Percentiles rank a stretch among this genome's conserved stretches.
Evolutionary conservation across 495 filamentous ascomycete genomes (phyloP).

Genomic region (Viridothelium virens): DNA sequence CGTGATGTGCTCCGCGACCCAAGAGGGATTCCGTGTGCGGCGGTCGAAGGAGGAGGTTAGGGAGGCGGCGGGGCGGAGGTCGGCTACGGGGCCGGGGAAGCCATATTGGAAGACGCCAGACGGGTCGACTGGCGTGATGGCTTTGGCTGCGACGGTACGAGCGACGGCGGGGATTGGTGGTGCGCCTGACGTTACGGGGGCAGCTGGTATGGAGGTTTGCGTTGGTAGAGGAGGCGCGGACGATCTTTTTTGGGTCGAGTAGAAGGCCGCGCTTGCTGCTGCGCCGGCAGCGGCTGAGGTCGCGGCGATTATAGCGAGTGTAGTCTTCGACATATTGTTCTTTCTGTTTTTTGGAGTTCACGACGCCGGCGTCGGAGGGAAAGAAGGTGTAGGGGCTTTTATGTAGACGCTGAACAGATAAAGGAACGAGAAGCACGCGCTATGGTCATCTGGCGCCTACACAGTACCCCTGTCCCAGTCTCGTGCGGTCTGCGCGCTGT

Average conservation of each 20-base stretch:
- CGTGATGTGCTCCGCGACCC: constrained; percentile 98
- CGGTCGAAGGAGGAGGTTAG: constrained; percentile 85
- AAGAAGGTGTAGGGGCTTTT: not conserved
- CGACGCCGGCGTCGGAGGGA: not conserved
- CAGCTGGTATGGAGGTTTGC: constrained; percentile 5
- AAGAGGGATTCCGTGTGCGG: constrained; percentile 81
- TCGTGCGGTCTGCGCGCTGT: not conserved
- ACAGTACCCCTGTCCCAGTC: not conserved
- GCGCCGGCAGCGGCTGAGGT: constrained; percentile 84
- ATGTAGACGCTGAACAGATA: not conserved
- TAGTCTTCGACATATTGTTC: constrained; percentile 41
- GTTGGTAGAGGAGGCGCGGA: constrained; percentile 16
- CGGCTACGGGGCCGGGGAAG: constrained; percentile 83
- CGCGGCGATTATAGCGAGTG: constrained; percentile 78
- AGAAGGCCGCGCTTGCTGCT: constrained; percentile 71
- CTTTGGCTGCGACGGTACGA: constrained; percentile 34
- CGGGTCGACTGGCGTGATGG: constrained; percentile 62
- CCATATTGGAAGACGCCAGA: constrained; percentile 91
- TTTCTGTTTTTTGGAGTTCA: not conserved
- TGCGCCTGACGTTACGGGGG: constrained; percentile 24
- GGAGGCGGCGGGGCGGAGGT: constrained; percentile 65
- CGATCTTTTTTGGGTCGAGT: constrained; percentile 40
- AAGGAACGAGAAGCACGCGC: not conserved
- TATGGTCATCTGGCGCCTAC: not conserved
- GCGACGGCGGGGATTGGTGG: constrained; percentile 32